Percentiles rank a stretch among this genome's conserved stretches.
phyloP scores from a whole-genome alignment of 306 rosid genomes.

The Alnus glutinosa region DNA sequence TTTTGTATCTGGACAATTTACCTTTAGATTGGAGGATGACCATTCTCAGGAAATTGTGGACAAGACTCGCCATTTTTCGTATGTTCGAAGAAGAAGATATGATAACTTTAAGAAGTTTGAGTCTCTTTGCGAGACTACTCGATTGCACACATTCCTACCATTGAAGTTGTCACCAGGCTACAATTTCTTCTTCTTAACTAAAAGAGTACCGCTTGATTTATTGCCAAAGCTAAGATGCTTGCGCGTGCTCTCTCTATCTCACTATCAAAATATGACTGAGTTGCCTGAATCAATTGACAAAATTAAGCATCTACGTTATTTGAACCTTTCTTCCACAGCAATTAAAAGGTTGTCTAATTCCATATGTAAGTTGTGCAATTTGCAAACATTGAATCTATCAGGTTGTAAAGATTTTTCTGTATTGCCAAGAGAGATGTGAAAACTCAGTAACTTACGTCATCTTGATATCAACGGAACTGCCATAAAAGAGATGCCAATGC shows the following conservation, averaged over 20 bases:
- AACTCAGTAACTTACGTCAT: constrained; percentile 22
- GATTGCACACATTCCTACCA: background rate
- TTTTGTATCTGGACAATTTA: background rate
- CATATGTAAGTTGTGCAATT: constrained; percentile 4
- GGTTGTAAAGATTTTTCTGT: too few relatives aligned
- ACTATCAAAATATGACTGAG: too few relatives aligned
- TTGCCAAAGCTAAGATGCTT: background rate
- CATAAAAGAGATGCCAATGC: too few relatives aligned
- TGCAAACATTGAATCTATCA: constrained; percentile 18
- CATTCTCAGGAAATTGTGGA: background rate
- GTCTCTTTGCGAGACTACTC: background rate
- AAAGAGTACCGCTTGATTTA: too few relatives aligned
- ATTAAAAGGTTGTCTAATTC: constrained; percentile 2
- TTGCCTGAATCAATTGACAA: too few relatives aligned
- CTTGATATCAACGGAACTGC: background rate
- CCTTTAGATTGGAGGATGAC: background rate
- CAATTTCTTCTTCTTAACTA: too few relatives aligned
- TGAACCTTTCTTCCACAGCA: too few relatives aligned
- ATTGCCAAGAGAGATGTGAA: constrained; percentile 21
- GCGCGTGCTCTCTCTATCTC: background rate
- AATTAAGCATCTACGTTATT: too few relatives aligned
- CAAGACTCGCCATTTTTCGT: constrained; percentile 15
- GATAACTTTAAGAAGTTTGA: too few relatives aligned
- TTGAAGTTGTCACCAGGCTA: background rate
- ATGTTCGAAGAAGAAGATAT: accelerated